Evolutionary conservation across 2,329 filamentous ascomycete species (phyloP).

Genomic region (Zasmidium angulare): DNA sequence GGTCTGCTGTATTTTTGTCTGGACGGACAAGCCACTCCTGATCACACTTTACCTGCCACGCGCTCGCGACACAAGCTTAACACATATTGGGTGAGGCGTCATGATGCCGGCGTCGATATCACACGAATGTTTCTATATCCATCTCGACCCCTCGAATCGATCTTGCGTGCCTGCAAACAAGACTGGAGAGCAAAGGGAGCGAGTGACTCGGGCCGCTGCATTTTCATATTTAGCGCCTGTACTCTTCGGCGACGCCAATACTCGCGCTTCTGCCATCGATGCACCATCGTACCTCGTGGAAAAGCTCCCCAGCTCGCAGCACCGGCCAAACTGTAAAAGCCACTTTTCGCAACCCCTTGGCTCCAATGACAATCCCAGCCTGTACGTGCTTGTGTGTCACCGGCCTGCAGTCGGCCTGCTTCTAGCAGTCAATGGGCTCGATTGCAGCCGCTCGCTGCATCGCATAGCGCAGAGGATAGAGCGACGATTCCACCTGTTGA

Average conservation of each 20-base stretch:
- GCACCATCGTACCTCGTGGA: constrained; percentile 2
- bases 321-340: constrained; percentile 2
- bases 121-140: neutral
- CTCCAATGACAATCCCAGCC: neutral
- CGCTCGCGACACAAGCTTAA: neutral
- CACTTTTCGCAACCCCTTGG: neutral
- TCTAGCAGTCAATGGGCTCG: neutral
- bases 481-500: neutral
- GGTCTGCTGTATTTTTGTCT: neutral
- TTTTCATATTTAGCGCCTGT: neutral
- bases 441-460: neutral
- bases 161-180: too few relatives aligned
- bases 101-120: neutral
- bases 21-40: too few relatives aligned
- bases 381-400: neutral
- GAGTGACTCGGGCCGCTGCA: neutral
- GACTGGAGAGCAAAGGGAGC: neutral
- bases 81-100: neutral
- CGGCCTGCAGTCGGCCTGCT: neutral
- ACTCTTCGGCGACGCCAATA: neutral
- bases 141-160: neutral
- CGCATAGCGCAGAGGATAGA: neutral
- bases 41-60: neutral
- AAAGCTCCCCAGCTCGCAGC: neutral
- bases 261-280: constrained; percentile 1